A percentile compares a stretch with the other conserved stretches of the same genome.
Conservation (phyloP, 1,139 yeast species). For the Yarrowia galli region DNA sequence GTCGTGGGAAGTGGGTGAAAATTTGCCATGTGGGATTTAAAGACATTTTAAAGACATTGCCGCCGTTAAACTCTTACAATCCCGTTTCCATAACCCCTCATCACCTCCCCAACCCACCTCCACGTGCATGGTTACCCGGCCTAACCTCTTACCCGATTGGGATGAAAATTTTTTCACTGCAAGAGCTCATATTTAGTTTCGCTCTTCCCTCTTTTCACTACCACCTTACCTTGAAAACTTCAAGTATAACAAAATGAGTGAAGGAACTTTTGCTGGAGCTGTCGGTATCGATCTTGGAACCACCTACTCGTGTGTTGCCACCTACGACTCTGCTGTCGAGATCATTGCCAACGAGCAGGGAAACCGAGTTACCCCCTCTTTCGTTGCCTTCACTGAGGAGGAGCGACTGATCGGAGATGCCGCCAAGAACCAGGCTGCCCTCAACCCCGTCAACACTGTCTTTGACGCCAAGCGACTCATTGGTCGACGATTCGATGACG, state of each 20-base stretch:
- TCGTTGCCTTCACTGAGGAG: slow-evolving; percentile 96
- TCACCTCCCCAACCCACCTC: neutral
- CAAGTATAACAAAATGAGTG: slow-evolving; percentile 48
- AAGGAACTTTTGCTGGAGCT: slow-evolving; percentile 99
- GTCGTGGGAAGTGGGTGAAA: neutral
- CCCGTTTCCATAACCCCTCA: too few species aligned
- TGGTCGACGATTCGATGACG: slow-evolving; percentile 92
- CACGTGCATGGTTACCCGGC: slow-evolving; percentile 39
- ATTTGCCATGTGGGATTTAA: neutral
- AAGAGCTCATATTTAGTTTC: slow-evolving; percentile 30
- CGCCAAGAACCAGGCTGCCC: slow-evolving; percentile 98
- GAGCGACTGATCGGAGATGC: slow-evolving; percentile 99
- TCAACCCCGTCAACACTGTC: slow-evolving; percentile 95
- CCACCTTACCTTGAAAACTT: slow-evolving; percentile 35
- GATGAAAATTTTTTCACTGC: slow-evolving; percentile 39
- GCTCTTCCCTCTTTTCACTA: slow-evolving; percentile 30
- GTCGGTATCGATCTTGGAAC: slow-evolving; percentile 96
- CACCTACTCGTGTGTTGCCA: slow-evolving; percentile 90
- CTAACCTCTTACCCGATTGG: slow-evolving; percentile 27
- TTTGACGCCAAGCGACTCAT: slow-evolving; percentile 98
- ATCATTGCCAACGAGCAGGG: slow-evolving; percentile 99
- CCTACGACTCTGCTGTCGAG: slow-evolving; percentile 80
- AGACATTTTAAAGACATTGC: neutral
- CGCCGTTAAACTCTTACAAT: too few species aligned
- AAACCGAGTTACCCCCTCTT: slow-evolving; percentile 98